Evolutionary conservation across 441 rosid genomes (phyloP).

Genomic region (Populus trichocarpa): DNA sequence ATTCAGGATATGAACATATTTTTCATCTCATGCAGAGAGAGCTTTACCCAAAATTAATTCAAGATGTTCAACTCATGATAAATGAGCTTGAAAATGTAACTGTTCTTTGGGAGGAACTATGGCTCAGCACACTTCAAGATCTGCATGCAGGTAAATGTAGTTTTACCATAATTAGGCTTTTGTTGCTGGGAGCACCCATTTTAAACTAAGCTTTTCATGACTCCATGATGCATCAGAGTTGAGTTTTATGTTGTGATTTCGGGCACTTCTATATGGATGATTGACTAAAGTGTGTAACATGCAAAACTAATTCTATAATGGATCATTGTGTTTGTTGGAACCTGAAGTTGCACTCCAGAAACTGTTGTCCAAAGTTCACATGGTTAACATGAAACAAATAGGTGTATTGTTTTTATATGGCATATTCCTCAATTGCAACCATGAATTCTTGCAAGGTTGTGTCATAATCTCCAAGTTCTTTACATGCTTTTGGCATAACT

Average conservation of each 20-base stretch:
- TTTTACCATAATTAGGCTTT: slow-evolving; percentile 14
- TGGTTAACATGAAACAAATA: not conserved
- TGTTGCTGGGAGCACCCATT: slow-evolving; percentile 19
- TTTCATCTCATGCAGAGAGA: slow-evolving; percentile 59
- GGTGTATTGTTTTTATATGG: not conserved
- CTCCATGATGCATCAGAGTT: slow-evolving; percentile 12
- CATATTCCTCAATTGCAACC: not conserved
- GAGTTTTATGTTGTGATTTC: slow-evolving; percentile 9
- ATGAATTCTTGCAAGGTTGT: slow-evolving; percentile 5
- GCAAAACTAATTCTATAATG: slow-evolving; percentile 15
- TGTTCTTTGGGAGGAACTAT: slow-evolving; percentile 99
- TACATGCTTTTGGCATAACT: not conserved
- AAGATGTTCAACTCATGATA: slow-evolving; percentile 97
- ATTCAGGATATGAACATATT: not conserved
- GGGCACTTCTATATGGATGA: not conserved
- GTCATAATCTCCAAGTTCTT: not conserved
- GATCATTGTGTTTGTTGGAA: slow-evolving; percentile 13
- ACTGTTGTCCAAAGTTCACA: not conserved
- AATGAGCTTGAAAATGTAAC: slow-evolving; percentile 91
- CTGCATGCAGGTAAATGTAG: slow-evolving; percentile 80
- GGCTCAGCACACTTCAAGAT: slow-evolving; percentile 99
- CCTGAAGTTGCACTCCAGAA: not conserved
- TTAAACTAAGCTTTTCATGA: slow-evolving; percentile 12
- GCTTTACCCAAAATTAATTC: slow-evolving; percentile 84
- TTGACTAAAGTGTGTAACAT: not conserved